A percentile compares a stretch with the other conserved stretches of the same genome.
These are phyloP conservation scores for Endocladia muricata DNA, from an alignment of 31 red algal species.

Conservation along the genomic window DNA sequence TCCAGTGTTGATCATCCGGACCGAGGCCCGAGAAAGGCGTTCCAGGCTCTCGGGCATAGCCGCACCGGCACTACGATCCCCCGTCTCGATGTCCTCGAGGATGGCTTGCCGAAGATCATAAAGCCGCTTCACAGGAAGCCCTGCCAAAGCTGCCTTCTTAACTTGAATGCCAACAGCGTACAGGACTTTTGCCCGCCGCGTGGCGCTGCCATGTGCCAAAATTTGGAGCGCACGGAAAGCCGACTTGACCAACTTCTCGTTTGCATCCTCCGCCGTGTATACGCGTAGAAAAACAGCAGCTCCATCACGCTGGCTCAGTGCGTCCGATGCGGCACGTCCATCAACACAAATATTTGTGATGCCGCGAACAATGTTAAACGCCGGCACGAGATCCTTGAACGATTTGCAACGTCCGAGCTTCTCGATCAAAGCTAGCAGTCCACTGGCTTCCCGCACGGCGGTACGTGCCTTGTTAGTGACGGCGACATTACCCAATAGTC, in stretches of 20 bases:
- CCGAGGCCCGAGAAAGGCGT: constrained; percentile 56
- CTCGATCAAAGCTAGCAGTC: constrained; percentile 52
- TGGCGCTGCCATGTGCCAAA: constrained; percentile 63
- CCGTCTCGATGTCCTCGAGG: constrained; percentile 39
- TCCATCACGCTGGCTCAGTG: constrained; percentile 34
- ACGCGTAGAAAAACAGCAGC: constrained; percentile 35
- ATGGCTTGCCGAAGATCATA: constrained; percentile 67
- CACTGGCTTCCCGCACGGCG: constrained; percentile 57
- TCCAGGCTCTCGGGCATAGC: constrained; percentile 74
- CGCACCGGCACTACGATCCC: constrained; percentile 25
- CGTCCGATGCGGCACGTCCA: constrained; percentile 41
- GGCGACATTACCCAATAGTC: constrained; percentile 72
- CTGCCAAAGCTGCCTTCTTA: constrained; percentile 47
- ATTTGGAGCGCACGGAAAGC: constrained; percentile 59
- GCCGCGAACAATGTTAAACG: constrained; percentile 53
- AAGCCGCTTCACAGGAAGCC: constrained; percentile 48
- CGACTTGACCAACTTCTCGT: constrained; percentile 29
- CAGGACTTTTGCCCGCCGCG: constrained; percentile 59
- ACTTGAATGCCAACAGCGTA: constrained; percentile 67
- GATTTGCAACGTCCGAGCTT: constrained; percentile 26
- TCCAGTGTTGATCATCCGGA: constrained; percentile 59
- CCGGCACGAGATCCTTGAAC: constrained; percentile 45
- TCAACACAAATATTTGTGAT: constrained; percentile 50
- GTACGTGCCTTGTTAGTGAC: constrained; percentile 51
- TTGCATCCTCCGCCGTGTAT: constrained; percentile 43